A percentile compares a stretch with the other conserved stretches of the same genome.
Evolutionary conservation across 148 eudicot species (phyloP).

Genomic region (Rhododendron williamsianum): DNA sequence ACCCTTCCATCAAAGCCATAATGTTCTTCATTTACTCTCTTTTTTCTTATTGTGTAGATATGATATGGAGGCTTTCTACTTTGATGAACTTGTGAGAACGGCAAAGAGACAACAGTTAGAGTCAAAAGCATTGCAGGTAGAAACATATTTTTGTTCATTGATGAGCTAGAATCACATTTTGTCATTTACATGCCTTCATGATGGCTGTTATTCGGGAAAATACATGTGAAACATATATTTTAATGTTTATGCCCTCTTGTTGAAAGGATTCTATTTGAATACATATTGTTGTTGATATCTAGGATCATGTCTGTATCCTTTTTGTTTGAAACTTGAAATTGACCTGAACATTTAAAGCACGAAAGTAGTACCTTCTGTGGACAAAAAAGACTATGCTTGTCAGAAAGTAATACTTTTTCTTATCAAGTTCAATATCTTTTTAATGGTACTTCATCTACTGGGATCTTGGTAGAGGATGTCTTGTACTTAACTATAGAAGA

Average conservation of each 20-base stretch:
- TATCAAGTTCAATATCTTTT: conserved; percentile 64
- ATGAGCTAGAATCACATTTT: neutral
- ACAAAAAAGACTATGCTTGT: conserved; percentile 23
- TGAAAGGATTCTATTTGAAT: neutral
- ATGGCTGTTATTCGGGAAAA: neutral
- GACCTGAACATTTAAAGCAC: conserved; percentile 53
- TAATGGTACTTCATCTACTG: conserved; percentile 60
- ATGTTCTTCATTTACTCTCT: neutral
- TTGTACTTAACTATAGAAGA: conserved; percentile 57
- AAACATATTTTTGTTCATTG: neutral
- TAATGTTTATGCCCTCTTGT: neutral
- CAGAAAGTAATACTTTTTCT: no score
- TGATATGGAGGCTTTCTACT: conserved; percentile 31
- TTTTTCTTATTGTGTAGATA: conserved; percentile 9
- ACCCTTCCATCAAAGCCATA: neutral
- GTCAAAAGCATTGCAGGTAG: conserved; percentile 28
- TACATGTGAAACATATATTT: neutral
- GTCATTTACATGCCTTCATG: neutral
- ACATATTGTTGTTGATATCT: neutral
- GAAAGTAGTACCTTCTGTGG: conserved; percentile 50
- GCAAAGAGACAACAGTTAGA: conserved; percentile 27
- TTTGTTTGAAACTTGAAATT: conserved; percentile 16
- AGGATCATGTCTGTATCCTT: neutral
- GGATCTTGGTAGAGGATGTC: conserved; percentile 65
- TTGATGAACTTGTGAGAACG: conserved; percentile 34